These are phyloP conservation scores for Fusarium goolgardi DNA, from an alignment of 2,329 filamentous ascomycete species.

Conservation along the genomic window DNA sequence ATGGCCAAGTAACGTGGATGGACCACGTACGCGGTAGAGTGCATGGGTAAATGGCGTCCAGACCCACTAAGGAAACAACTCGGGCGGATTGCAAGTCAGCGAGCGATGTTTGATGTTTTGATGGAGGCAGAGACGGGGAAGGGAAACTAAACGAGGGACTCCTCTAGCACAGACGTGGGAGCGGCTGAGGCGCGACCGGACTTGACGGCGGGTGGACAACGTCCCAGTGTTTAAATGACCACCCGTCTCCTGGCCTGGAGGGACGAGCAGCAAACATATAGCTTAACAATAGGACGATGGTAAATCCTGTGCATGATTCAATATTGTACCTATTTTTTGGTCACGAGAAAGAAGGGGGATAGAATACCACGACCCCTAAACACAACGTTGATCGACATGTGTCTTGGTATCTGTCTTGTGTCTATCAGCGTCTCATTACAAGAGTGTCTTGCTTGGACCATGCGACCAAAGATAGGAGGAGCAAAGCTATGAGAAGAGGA, in stretches of 20 bases:
- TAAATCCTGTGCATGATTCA: slow-evolving; percentile 2
- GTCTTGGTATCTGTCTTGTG: slow-evolving; percentile 25
- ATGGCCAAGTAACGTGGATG: slow-evolving; percentile 37
- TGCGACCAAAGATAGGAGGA: slow-evolving; percentile 6
- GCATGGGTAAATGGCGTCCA: slow-evolving; percentile 20
- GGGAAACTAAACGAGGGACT: slow-evolving; percentile 32
- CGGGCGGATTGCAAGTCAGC: slow-evolving; percentile 27
- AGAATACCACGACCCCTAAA: neutral
- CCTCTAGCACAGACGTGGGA: slow-evolving; percentile 41
- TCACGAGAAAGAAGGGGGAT: slow-evolving; percentile 12
- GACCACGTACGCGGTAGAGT: slow-evolving; percentile 14
- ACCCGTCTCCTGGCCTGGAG: neutral
- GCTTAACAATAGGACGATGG: neutral
- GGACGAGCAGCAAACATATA: slow-evolving; percentile 5
- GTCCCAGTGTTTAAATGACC: slow-evolving; percentile 12
- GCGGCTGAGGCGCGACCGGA: slow-evolving; percentile 42
- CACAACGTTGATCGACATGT: slow-evolving; percentile 19
- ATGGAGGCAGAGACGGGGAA: slow-evolving; percentile 26
- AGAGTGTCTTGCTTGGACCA: neutral
- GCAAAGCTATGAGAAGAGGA: neutral
- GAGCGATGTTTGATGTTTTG: slow-evolving; percentile 39
- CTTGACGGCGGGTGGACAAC: slow-evolving; percentile 24
- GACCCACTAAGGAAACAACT: slow-evolving; percentile 38
- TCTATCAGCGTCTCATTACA: slow-evolving; percentile 4
- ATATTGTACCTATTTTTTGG: neutral